Base-by-base conservation (phyloP, 345 rosid species). In the Camelina hispida region DNA sequence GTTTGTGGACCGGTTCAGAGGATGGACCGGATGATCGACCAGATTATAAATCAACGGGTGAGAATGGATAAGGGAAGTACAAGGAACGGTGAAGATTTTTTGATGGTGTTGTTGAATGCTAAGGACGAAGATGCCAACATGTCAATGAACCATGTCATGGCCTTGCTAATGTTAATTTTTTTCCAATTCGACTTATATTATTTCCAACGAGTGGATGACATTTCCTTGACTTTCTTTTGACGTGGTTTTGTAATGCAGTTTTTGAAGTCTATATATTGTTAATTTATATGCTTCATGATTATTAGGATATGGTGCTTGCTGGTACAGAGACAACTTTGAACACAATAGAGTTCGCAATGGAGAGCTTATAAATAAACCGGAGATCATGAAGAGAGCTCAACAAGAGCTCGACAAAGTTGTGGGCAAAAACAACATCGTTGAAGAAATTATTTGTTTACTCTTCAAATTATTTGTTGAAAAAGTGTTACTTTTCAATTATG, bases 11-110 rank as follows among this genome's bases (percentile, higher is more conserved):
- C 76, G 66, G 66, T 75, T 1, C 9, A n/a, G 22, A 72, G 61
- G 65, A 74, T 86, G 25, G 86, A 86, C 72, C 22, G 43, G 32
- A 79, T 85, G 3, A 80, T 85, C 60, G 80, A 86, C 20, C 42
- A 16, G 22, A 40, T 84, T 56, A 87, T 86, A 17, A 80, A 69
- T 0, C 62, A 78, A 65, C 69, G 86, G 67, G 30, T 60, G 20
- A 16, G 35, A 3, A 62, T 32, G n/a, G 56, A n/a, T 38, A 73
- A 43, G 6, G 66, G 22, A 8, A 51, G 7, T 52, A 5, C 17
- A 48, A 1, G 53, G 23, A 48, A 48, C 12, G 11, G 53, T 48
- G 23, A 17, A 48, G 53, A 48, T 17, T 17, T 48, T 48, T 48
- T 48, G 53, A 0, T 0, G 53, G 23, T 48, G 2, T 48, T 48